A percentile compares a stretch with the other conserved stretches of the same genome.
Evolutionary conservation across 495 filamentous ascomycete species (phyloP).

Genomic region (Penicillium dipodomyicola): DNA sequence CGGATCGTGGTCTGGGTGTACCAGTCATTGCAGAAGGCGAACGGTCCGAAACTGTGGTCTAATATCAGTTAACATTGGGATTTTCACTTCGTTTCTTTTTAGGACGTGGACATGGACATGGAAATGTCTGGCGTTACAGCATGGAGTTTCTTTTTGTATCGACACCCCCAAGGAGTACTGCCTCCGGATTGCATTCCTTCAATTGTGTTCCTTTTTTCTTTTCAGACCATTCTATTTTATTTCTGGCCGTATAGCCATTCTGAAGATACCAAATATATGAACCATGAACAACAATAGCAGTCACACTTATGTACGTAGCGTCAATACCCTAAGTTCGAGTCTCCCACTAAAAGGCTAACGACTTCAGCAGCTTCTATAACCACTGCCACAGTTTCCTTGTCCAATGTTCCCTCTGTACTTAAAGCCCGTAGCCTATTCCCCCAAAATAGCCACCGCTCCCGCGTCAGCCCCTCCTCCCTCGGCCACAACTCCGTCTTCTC

Average conservation of each 20-base stretch:
- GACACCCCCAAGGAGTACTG: conserved; percentile 22
- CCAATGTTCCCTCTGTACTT: neutral
- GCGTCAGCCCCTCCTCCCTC: conserved; percentile 1
- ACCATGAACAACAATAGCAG: neutral
- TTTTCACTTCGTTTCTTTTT: neutral
- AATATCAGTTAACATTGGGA: conserved; percentile 19
- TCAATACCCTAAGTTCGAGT: neutral
- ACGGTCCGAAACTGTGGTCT: conserved; percentile 78
- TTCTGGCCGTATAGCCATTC: conserved; percentile 25
- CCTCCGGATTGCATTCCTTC: conserved; percentile 16
- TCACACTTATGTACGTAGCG: neutral
- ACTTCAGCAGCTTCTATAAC: conserved; percentile 5
- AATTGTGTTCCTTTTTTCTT: conserved; percentile 11
- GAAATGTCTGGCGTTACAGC: conserved; percentile 20
- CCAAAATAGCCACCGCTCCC: conserved; percentile 4
- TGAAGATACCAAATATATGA: conserved; percentile 35
- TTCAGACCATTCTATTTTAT: conserved; percentile 6
- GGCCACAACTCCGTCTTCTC: conserved; percentile 1
- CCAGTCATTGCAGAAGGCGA: conserved; percentile 90
- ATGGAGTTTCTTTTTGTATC: conserved; percentile 22
- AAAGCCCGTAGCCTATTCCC: neutral
- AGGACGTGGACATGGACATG: conserved; percentile 8
- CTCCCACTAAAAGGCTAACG: neutral
- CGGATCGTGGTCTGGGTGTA: conserved; percentile 81
- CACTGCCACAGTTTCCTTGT: neutral